A percentile compares a stretch with the other conserved stretches of the same genome.
Conservation (phyloP, 495 filamentous ascomycete species). For the Acidiella bohemica region DNA sequence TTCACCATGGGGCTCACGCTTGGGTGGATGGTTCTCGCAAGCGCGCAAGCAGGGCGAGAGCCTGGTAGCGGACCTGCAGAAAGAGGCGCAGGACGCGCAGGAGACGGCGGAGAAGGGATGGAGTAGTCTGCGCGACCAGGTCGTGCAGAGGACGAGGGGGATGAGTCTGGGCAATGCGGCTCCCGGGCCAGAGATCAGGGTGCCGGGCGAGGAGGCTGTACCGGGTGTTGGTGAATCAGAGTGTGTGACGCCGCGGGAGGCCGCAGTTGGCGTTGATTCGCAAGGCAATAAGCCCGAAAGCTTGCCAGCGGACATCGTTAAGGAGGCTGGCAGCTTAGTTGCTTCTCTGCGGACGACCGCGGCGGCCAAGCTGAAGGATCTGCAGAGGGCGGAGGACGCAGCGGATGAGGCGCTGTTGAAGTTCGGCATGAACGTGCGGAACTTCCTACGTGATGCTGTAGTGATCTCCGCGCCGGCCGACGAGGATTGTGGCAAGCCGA, state of each 20-base stretch:
- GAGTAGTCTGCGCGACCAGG: conserved; percentile 34
- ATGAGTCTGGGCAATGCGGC: conserved; percentile 53
- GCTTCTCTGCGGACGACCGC: conserved; percentile 74
- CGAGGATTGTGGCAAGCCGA: conserved; percentile 20
- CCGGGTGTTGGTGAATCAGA: conserved; percentile 7
- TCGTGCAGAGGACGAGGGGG: conserved; percentile 54
- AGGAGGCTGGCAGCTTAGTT: conserved; percentile 63
- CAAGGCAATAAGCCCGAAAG: conserved; percentile 33
- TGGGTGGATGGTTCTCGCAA: conserved; percentile 78
- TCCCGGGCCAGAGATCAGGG: conserved; percentile 20
- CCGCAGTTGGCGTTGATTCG: conserved; percentile 29
- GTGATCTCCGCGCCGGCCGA: conserved; percentile 42
- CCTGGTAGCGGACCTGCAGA: conserved; percentile 69
- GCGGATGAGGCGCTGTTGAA: conserved; percentile 90
- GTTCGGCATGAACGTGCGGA: conserved; percentile 80
- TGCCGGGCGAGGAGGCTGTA: conserved; percentile 18
- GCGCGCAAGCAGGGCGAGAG: conserved; percentile 76
- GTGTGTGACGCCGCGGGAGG: conserved; percentile 11
- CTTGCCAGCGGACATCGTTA: conserved; percentile 33
- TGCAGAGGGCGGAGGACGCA: conserved; percentile 91
- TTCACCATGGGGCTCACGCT: conserved; percentile 76
- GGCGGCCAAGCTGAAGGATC: conserved; percentile 70
- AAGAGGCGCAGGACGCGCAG: conserved; percentile 60
- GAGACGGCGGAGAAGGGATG: conserved; percentile 77
- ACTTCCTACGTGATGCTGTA: conserved; percentile 85